These are phyloP conservation scores for Scheffersomyces segobiensis DNA, from an alignment of 1,139 yeast species.

Conservation along the genomic window DNA sequence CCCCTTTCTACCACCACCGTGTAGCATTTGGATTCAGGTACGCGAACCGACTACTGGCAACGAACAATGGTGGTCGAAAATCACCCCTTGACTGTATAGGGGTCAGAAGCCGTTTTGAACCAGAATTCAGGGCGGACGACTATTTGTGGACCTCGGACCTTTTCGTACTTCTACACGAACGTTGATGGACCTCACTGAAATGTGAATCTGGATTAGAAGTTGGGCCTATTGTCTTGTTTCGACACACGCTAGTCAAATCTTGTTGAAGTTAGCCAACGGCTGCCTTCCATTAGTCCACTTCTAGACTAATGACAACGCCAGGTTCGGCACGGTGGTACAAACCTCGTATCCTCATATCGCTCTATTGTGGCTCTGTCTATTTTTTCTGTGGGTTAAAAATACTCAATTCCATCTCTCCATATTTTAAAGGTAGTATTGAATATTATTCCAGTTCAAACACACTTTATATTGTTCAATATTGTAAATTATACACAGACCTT, in stretches of 20 bases:
- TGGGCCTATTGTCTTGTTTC: background rate
- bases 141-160: background rate
- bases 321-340: background rate
- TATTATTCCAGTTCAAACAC: background rate
- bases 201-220: background rate
- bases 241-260: background rate
- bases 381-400: background rate
- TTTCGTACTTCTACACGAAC: background rate
- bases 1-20: background rate
- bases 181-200: background rate
- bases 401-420: background rate
- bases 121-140: background rate
- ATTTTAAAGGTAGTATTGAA: no score
- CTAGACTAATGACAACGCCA: background rate
- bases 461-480: background rate
- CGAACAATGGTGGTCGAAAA: background rate
- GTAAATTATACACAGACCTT: background rate
- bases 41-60: background rate
- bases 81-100: background rate
- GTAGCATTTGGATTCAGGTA: background rate
- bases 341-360: background rate
- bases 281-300: background rate
- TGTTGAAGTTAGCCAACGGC: background rate
- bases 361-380: background rate
- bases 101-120: background rate